Percentiles rank a stretch among this genome's conserved stretches.
phyloP scores from a whole-genome alignment of 169 alveolate genomes.

The Plasmodium fragile region DNA sequence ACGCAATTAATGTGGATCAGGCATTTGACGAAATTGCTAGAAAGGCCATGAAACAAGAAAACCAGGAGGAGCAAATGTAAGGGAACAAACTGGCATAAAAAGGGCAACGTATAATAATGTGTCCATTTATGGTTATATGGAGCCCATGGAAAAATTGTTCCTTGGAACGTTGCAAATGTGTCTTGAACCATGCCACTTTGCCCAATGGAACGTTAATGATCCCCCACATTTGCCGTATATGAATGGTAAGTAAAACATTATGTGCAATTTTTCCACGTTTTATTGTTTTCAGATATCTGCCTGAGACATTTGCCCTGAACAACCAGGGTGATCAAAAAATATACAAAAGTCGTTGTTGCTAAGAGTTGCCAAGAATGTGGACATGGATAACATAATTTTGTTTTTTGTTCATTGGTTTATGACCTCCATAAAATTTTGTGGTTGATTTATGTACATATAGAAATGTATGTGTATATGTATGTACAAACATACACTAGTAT shows the following conservation, averaged over 20 bases:
- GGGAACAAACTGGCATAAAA: constrained; percentile 3
- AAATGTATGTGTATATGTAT: background rate
- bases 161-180: background rate
- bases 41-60: constrained; percentile 89
- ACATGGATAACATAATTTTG: constrained; percentile 9
- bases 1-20: constrained; percentile 94
- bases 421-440: constrained; percentile 18
- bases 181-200: background rate
- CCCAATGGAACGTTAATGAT: background rate
- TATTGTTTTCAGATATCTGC: constrained; percentile 59
- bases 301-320: constrained; percentile 70
- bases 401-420: constrained; percentile 20
- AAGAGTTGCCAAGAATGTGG: constrained; percentile 18
- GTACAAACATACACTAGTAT: background rate
- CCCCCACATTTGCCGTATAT: background rate
- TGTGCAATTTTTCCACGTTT: constrained; percentile 1
- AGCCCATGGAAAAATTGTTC: background rate
- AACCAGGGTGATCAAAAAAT: constrained; percentile 53
- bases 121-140: background rate
- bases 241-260: background rate
- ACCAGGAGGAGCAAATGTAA: constrained; percentile 89
- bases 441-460: background rate
- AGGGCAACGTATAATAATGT: background rate
- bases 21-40: constrained; percentile 95
- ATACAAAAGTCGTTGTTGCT: constrained; percentile 67